Base-by-base conservation (phyloP, 2,329 filamentous ascomycete genomes). In the Botrytis pseudocinerea region DNA sequence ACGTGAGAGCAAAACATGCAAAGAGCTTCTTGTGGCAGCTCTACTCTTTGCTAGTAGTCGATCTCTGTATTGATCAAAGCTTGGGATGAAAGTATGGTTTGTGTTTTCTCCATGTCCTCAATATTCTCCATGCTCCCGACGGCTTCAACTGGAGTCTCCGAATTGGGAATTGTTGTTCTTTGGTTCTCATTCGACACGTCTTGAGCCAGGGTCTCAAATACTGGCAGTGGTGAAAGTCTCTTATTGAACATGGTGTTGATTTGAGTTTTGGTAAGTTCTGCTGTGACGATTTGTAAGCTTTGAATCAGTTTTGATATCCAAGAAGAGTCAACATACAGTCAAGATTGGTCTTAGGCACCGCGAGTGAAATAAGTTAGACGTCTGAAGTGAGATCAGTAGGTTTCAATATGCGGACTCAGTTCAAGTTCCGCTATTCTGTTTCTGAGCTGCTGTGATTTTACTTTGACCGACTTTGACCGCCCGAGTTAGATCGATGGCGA, bases 1-100 rank as follows among this genome's bases (percentile, higher is more conserved):
- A 40, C 14, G 25, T 54, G n/a, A 16, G 25, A 54, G 32, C 64
- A 66, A n/a, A 66, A 54, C 4, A 28, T 20, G 7, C 46, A 46
- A n/a, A 66, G 32, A 18, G 40, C 10, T 66, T 66, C 64, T 51
- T 66, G 64, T 40, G 64, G 46, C 8, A 66, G 40, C 20, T 40
- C 12, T 2, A 28, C 14, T 54, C 7, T 22, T 20, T 16, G 22
- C 5, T 35, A 5, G 44, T 2, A 22, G 22, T n/a, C 22, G 25
- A 18, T 51, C 16, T 51, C 20, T 14, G 3, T 16, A 1, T 66
- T 32, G 51, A 18, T 2, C 35, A 7, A 7, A 38, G n/a, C n/a
- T 8, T 38, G 18, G 32, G 46, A 54, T 54, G 7, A 25, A 28
- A 51, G 5, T 22, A 16, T 22, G 5, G 32, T 18, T 51, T 54